Percentiles rank a stretch among this genome's conserved stretches.
Evolutionary conservation across 2,329 filamentous ascomycete genomes (phyloP).

Genomic region (Alternaria gaisen): DNA sequence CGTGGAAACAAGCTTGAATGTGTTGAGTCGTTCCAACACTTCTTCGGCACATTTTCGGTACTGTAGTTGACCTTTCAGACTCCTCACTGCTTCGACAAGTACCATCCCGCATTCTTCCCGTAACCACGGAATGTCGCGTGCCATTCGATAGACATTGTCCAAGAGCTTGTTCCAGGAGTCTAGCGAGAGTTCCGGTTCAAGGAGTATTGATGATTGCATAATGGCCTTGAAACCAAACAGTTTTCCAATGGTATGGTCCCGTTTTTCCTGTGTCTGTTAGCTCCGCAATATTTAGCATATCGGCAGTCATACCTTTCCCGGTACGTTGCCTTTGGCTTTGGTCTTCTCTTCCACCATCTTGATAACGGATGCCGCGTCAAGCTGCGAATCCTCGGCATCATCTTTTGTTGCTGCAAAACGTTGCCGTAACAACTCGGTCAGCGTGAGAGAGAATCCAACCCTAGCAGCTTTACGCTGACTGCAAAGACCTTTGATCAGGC

Average conservation of each 20-base stretch:
- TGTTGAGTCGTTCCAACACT: conserved; percentile 69
- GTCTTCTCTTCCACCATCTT: conserved; percentile 63
- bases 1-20: conserved; percentile 76
- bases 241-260: conserved; percentile 84
- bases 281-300: conserved; percentile 6
- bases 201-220: conserved; percentile 78
- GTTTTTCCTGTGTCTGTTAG: conserved; percentile 72
- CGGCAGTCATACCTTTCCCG: conserved; percentile 59
- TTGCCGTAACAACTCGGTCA: conserved; percentile 81
- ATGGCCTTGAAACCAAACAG: conserved; percentile 89
- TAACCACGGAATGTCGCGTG: conserved; percentile 86
- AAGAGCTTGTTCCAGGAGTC: conserved; percentile 73
- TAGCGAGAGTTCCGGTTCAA: conserved; percentile 63
- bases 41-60: conserved; percentile 67
- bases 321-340: conserved; percentile 60
- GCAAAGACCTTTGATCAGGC: conserved; percentile 84
- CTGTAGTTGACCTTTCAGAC: conserved; percentile 54
- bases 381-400: conserved; percentile 44
- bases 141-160: conserved; percentile 75
- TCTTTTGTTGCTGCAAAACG: conserved; percentile 63
- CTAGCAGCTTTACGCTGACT: conserved; percentile 89
- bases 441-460: conserved; percentile 86
- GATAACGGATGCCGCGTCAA: conserved; percentile 56
- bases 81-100: conserved; percentile 74
- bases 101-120: conserved; percentile 87